phyloP scores from a whole-genome alignment of 2,329 filamentous ascomycete genomes.

The Claviceps fusiformis region DNA sequence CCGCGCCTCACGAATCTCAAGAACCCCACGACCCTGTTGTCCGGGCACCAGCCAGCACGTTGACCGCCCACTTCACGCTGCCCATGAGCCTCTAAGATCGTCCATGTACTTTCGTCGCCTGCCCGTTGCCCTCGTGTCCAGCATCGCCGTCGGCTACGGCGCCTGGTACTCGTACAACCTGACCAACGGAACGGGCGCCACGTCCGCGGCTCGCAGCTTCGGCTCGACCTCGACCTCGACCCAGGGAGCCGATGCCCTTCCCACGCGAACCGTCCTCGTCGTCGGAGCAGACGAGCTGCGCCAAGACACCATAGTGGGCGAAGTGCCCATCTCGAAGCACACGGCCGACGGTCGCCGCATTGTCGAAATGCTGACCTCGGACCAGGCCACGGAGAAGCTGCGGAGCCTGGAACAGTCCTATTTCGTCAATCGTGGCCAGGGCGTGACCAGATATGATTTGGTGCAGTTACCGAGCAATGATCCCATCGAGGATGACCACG shows the following conservation, averaged over 20 bases:
- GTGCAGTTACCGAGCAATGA: constrained; percentile 93
- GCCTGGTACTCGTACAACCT: constrained; percentile 60
- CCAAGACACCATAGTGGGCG: constrained; percentile 72
- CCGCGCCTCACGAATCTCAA: constrained; percentile 22
- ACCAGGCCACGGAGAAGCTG: constrained; percentile 83
- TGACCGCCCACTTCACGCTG: constrained; percentile 23
- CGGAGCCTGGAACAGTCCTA: constrained; percentile 86
- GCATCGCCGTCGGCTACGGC: constrained; percentile 56
- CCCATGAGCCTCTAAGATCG: constrained; percentile 41
- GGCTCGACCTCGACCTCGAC: constrained; percentile 29
- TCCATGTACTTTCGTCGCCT: constrained; percentile 66
- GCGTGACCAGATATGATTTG: constrained; percentile 87
- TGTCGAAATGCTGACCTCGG: constrained; percentile 90
- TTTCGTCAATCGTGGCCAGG: constrained; percentile 73
- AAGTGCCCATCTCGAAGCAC: constrained; percentile 77
- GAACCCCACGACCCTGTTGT: constrained; percentile 14
- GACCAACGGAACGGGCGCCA: constrained; percentile 19
- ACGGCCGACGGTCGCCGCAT: constrained; percentile 74
- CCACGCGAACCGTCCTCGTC: constrained; percentile 59
- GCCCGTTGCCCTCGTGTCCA: constrained; percentile 52
- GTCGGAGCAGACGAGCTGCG: constrained; percentile 86
- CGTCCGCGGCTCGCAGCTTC: constrained; percentile 27
- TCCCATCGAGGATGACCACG: constrained; percentile 95
- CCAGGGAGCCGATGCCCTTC: constrained; percentile 23
- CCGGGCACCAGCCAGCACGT: constrained; percentile 10